Evolutionary conservation across 148 eudicot genomes (phyloP).

Genomic region (Rhododendron kiyosumense): DNA sequence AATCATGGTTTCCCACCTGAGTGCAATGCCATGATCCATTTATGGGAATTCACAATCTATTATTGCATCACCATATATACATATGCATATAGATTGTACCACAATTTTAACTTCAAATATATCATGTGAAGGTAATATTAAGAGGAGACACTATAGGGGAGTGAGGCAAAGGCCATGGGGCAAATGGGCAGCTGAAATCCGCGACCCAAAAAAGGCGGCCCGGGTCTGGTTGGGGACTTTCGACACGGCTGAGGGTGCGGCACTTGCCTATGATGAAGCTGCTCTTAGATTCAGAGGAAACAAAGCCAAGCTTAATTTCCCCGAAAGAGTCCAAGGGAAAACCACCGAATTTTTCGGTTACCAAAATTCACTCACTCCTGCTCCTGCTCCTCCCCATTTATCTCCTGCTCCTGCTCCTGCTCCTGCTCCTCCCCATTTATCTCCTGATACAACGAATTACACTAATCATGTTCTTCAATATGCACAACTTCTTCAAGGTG

Average conservation of each 20-base stretch:
- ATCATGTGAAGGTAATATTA: constrained; percentile 1
- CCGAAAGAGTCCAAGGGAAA: not conserved
- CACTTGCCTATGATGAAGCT: not conserved
- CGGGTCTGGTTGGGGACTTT: not conserved
- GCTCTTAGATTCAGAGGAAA: constrained; percentile 4
- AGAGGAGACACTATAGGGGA: constrained; percentile 8
- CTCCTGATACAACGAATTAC: not conserved
- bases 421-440: not conserved
- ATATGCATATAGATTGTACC: not conserved
- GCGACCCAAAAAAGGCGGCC: constrained; percentile 1
- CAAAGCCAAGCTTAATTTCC: constrained; percentile 3
- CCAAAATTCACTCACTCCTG: not conserved
- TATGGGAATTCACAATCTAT: not conserved
- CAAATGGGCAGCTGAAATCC: constrained; percentile 6
- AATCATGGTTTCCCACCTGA: not conserved
- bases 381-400: not conserved
- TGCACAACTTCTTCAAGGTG: not conserved
- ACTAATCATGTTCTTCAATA: not conserved
- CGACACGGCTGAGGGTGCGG: not conserved
- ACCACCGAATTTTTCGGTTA: not conserved
- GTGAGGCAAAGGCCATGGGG: constrained; percentile 11
- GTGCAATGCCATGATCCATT: not conserved
- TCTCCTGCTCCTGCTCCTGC: not conserved
- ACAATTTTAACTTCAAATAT: not conserved
- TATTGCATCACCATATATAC: not conserved